Percentiles rank a stretch among this genome's conserved stretches.
Evolutionary conservation across 176 grass and related monocot species (phyloP).

Genomic region (Sorghum bicolor): DNA sequence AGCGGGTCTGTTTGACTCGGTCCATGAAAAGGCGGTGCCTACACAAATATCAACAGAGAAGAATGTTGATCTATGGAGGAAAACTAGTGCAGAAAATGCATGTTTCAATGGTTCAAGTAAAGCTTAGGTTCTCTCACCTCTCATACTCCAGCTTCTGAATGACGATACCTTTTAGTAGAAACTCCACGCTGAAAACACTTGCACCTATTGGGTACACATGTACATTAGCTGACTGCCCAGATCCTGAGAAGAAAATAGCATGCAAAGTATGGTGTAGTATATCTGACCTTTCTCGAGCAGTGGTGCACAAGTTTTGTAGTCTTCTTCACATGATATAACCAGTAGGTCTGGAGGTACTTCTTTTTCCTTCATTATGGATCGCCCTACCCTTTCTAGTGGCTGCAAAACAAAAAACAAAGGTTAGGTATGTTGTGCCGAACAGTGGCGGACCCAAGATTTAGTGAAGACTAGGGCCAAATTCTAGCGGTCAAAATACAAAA

Average conservation of each 20-base stretch:
- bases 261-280: background rate
- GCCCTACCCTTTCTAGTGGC: constrained; percentile 77
- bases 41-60: background rate
- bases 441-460: too few relatives aligned
- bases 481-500: too few relatives aligned
- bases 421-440: background rate
- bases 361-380: constrained; percentile 58
- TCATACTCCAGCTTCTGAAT: constrained; percentile 78
- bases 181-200: constrained; percentile 49
- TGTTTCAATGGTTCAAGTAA: background rate
- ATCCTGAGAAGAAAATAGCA: background rate
- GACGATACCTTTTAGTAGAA: constrained; percentile 76
- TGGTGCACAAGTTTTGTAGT: constrained; percentile 50
- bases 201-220: constrained; percentile 43
- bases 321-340: constrained; percentile 80
- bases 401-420: constrained; percentile 21
- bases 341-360: constrained; percentile 67
- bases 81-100: background rate
- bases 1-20: constrained; percentile 46
- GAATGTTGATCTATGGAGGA: background rate
- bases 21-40: constrained; percentile 54
- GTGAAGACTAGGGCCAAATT: too few relatives aligned
- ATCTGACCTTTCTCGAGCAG: constrained; percentile 73
- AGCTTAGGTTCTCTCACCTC: constrained; percentile 36
- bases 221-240: constrained; percentile 11